A percentile compares a stretch with the other conserved stretches of the same genome.
These are phyloP conservation scores for Leishmania gerbilli DNA, from an alignment of 208 protist species.

Conservation along the genomic window DNA sequence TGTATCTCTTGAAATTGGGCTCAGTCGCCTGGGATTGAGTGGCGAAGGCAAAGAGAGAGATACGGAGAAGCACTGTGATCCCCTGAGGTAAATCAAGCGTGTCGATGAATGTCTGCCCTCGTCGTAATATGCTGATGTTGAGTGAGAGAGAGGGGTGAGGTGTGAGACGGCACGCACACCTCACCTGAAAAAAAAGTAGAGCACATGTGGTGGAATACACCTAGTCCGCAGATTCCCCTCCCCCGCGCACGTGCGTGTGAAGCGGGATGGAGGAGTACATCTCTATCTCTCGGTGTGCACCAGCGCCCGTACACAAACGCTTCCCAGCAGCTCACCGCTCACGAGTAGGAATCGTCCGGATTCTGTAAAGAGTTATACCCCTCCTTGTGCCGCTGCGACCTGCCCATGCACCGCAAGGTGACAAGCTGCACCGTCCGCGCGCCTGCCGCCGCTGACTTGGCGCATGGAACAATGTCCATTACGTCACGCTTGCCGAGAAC, in stretches of 20 bases:
- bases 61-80: not conserved
- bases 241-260: not conserved
- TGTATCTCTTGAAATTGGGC: not conserved
- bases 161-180: not conserved
- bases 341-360: slow-evolving; percentile 31
- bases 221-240: not conserved
- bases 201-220: not conserved
- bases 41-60: slow-evolving; percentile 5
- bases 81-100: not conserved
- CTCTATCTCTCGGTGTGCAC: not conserved
- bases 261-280: not conserved
- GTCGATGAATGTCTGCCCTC: not conserved
- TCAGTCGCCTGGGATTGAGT: not conserved
- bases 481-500: slow-evolving; percentile 56
- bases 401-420: slow-evolving; percentile 13
- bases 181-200: slow-evolving; percentile 1
- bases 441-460: slow-evolving; percentile 39
- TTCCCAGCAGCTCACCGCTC: not conserved
- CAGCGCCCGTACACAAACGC: not conserved
- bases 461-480: slow-evolving; percentile 76
- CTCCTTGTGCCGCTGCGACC: slow-evolving; percentile 4
- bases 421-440: slow-evolving; percentile 21
- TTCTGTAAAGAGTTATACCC: slow-evolving; percentile 28
- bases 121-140: not conserved
- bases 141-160: not conserved